Conservation (phyloP, 2,329 filamentous ascomycete genomes). For the Pseudocercospora fuligena region DNA sequence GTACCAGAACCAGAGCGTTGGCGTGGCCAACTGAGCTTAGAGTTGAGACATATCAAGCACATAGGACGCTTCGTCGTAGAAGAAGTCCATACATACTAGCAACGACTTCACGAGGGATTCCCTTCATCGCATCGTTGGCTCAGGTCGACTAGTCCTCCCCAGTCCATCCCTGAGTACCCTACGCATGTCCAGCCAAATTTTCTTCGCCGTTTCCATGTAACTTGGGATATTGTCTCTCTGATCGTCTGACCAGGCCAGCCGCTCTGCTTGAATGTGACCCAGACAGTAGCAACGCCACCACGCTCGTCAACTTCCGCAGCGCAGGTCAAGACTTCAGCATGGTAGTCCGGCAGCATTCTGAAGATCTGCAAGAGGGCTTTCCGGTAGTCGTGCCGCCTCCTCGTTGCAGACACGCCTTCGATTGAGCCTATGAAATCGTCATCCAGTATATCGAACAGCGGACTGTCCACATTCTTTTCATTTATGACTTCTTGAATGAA, state of each 20-base stretch:
- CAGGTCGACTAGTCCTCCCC: neutral
- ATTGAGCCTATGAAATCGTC: conserved; percentile 1
- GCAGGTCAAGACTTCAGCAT: neutral
- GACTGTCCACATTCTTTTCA: neutral
- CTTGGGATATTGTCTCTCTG: neutral
- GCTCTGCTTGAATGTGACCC: neutral
- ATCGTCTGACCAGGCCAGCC: conserved; percentile 1
- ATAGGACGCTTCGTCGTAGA: neutral
- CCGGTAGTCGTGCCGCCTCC: neutral
- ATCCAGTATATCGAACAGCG: neutral
- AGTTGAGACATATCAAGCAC: neutral
- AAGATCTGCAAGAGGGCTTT: neutral
- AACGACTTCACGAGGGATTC: no score
- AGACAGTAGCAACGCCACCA: neutral
- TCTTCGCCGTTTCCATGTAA: neutral
- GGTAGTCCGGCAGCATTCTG: neutral
- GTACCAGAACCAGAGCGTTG: conserved; percentile 33
- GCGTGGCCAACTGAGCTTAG: conserved; percentile 27
- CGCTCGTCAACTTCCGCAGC: neutral
- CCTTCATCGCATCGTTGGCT: no score
- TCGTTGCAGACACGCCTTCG: neutral
- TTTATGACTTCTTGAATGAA: conserved; percentile 5
- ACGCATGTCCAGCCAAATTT: neutral
- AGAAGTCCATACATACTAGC: no score
- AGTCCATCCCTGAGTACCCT: neutral